Percentiles rank a stretch among this genome's conserved stretches.
Evolutionary conservation across 2,329 filamentous ascomycete species (phyloP).

Genomic region (Ceratocystis papillata): DNA sequence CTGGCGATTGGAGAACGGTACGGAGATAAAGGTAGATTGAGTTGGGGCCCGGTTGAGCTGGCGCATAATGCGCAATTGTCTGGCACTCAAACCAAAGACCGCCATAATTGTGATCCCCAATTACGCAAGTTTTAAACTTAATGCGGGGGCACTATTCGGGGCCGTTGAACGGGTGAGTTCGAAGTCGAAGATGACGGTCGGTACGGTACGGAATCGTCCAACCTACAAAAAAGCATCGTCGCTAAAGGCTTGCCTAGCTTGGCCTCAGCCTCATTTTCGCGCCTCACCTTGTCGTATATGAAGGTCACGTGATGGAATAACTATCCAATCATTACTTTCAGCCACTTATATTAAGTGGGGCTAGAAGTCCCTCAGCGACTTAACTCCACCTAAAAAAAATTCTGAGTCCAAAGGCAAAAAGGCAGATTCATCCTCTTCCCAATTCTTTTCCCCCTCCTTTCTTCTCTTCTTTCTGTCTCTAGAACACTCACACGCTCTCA

Average conservation of each 20-base stretch:
- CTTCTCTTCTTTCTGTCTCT: constrained; percentile 28
- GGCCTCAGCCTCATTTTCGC: constrained; percentile 22
- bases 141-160: not conserved
- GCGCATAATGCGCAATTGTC: constrained; percentile 33
- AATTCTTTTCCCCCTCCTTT: constrained; percentile 22
- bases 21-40: constrained; percentile 26
- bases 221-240: constrained; percentile 7
- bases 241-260: constrained; percentile 8
- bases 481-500: constrained; percentile 27
- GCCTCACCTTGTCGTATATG: constrained; percentile 14
- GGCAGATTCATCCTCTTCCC: constrained; percentile 15
- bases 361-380: constrained; percentile 16
- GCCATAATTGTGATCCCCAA: constrained; percentile 22
- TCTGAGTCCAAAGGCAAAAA: constrained; percentile 25
- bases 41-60: constrained; percentile 28
- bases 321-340: not conserved
- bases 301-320: constrained; percentile 14
- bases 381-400: constrained; percentile 24
- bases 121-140: not conserved
- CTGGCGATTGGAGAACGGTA: constrained; percentile 13
- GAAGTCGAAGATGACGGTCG: not conserved
- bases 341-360: constrained; percentile 18
- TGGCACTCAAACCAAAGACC: constrained; percentile 25
- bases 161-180: not conserved
- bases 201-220: not conserved